Evolutionary conservation across 2,329 filamentous ascomycete genomes (phyloP).

Genomic region (Alternaria dauci): DNA sequence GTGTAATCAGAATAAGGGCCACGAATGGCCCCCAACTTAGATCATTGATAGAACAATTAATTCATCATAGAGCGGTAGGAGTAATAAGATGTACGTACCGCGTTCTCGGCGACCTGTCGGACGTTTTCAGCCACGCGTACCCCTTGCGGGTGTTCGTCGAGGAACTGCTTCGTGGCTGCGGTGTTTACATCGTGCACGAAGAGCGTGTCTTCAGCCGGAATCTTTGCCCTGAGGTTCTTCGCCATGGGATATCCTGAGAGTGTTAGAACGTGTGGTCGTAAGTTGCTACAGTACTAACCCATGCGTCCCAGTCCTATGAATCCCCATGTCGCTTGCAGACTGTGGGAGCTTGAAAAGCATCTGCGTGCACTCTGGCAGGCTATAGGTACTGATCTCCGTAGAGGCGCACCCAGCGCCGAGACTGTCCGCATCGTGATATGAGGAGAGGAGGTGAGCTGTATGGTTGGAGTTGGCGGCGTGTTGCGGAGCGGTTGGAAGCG

Average conservation of each 20-base stretch:
- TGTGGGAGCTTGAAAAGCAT: conserved; percentile 55
- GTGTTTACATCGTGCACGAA: conserved; percentile 72
- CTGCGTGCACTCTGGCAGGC: conserved; percentile 42
- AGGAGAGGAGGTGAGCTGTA: conserved; percentile 22
- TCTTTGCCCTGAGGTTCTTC: conserved; percentile 72
- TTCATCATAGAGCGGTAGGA: conserved; percentile 58
- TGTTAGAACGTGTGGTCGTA: conserved; percentile 31
- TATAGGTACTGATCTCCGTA: conserved; percentile 32
- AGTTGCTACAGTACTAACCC: conserved; percentile 50
- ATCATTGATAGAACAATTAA: conserved; percentile 67
- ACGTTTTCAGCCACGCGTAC: conserved; percentile 66
- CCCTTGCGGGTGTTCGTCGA: conserved; percentile 61
- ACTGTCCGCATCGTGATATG: conserved; percentile 37
- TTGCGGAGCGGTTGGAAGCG: conserved; percentile 40
- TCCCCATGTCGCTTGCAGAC: conserved; percentile 57
- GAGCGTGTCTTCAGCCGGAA: conserved; percentile 68
- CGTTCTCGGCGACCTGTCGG: conserved; percentile 70
- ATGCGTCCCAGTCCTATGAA: conserved; percentile 62
- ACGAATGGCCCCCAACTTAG: conserved; percentile 73
- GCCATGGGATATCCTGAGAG: conserved; percentile 74
- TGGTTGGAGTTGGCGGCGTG: conserved; percentile 27
- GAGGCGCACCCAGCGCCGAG: conserved; percentile 39
- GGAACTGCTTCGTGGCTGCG: conserved; percentile 64
- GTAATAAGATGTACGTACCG: conserved; percentile 62
- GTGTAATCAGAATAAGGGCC: conserved; percentile 68